Evolutionary conservation across 192 early-diverging fungal species (phyloP).

Genomic region (Coemansia sp.): DNA sequence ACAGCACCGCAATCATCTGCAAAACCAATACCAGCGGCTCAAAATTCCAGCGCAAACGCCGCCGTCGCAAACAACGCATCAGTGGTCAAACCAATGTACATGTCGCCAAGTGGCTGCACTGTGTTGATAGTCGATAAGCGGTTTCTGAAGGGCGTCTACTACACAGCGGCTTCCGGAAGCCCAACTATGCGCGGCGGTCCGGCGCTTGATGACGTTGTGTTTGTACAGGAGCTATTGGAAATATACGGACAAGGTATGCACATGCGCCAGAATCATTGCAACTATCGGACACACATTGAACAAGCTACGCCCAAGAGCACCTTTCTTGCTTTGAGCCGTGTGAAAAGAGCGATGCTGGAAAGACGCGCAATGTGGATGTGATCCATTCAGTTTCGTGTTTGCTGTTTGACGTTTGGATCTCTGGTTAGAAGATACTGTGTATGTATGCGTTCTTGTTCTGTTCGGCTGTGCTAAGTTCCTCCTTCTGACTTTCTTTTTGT

Average conservation of each 20-base stretch:
- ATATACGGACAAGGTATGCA: conserved; percentile 54
- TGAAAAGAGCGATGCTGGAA: background rate
- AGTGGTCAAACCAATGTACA: conserved; percentile 26
- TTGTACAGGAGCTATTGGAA: conserved; percentile 57
- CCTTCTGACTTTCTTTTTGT: background rate
- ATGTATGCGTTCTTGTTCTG: background rate
- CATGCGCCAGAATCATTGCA: background rate
- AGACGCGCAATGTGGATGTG: too few relatives aligned
- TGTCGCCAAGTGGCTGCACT: conserved; percentile 53
- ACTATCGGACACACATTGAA: background rate
- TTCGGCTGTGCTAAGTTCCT: background rate
- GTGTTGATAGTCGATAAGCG: conserved; percentile 54
- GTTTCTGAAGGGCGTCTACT: conserved; percentile 50
- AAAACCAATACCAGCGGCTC: conserved; percentile 10
- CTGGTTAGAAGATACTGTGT: too few relatives aligned
- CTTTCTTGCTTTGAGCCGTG: background rate
- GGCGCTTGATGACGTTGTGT: conserved; percentile 52
- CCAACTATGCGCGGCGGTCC: conserved; percentile 45
- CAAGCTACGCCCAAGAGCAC: background rate
- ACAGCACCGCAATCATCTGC: conserved; percentile 21
- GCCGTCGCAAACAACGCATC: conserved; percentile 19
- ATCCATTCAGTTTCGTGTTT: too few relatives aligned
- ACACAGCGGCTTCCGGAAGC: conserved; percentile 33
- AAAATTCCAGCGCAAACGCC: conserved; percentile 14
- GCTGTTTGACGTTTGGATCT: too few relatives aligned